These are phyloP conservation scores for Novymonas esmeraldas DNA, from an alignment of 208 protist species.

Conservation along the genomic window DNA sequence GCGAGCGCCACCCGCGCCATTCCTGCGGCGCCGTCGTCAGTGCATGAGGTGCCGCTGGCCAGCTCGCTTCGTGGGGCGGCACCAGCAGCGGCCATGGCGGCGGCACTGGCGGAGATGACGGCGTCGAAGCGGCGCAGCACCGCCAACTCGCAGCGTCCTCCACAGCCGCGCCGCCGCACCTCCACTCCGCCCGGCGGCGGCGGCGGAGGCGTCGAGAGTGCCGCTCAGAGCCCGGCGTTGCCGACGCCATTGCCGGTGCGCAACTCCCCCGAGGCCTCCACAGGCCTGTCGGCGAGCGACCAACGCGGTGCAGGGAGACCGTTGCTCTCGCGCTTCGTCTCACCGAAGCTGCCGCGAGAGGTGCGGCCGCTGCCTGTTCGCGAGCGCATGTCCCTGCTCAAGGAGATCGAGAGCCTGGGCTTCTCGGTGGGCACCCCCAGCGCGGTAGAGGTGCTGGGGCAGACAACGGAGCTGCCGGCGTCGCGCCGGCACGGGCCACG, in stretches of 20 bases:
- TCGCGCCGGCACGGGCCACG: background rate
- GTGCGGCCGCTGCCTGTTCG: slow-evolving; percentile 20
- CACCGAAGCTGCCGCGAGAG: slow-evolving; percentile 23
- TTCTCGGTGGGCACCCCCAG: slow-evolving; percentile 24
- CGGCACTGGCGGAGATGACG: background rate
- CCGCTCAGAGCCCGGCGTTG: background rate
- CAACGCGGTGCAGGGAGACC: background rate
- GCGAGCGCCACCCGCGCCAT: background rate
- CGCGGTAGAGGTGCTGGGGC: slow-evolving; percentile 43
- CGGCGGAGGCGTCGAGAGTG: too few species aligned
- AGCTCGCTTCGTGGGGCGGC: background rate
- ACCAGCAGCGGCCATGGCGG: too few species aligned
- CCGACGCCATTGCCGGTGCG: background rate
- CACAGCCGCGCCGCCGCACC: background rate
- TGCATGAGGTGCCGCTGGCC: background rate
- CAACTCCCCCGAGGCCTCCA: background rate
- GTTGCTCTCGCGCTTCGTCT: slow-evolving; percentile 11
- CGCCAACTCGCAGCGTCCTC: background rate
- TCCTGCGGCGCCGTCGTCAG: background rate
- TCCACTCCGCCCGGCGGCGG: background rate
- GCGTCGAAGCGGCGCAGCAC: background rate
- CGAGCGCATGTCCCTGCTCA: slow-evolving; percentile 36
- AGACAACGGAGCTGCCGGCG: background rate
- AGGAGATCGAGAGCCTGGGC: slow-evolving; percentile 53
- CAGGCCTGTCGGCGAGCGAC: background rate